Evolutionary conservation across 1,284 basidiomycete genomes (phyloP), one percentile per base, ranked within the genome.

Genomic region (Microbotryum intermedium): DNA sequence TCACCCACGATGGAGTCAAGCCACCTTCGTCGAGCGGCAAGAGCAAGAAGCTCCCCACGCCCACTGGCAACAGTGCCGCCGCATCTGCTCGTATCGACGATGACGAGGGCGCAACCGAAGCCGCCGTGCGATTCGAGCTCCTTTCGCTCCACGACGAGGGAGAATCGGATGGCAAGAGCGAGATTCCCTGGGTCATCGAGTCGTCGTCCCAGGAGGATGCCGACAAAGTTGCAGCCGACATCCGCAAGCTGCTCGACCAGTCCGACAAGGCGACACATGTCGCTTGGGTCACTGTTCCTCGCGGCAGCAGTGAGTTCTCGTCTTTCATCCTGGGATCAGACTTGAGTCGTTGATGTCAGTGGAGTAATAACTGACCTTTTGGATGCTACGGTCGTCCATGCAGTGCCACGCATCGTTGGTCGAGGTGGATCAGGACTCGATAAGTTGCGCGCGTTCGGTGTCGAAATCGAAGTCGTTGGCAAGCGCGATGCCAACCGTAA

Each of bases 71-170:
- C 34, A 63, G 59, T 45, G 57, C 60, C 29, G 50, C 67, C 42
- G 49, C 60, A 16, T 73, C 80, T 46, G 86, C 88, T 20, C 85
- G 91, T 50, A 93, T 94, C 71, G 91, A 94, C 70, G 83, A 90
- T 55, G 59, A 65, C 5, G 78, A 81, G 23, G 77, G 77, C 10
- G 67, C 73, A 5, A 68, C 75, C 5, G 80, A 81, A 50, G 76
- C 80, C 20, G 78, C 83, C 69, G 90, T 76, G 56, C 64, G 72
- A 16, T 78, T 89, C 87, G 84, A 90, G 73, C 79, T 92, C 55
- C 78, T 81, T 30, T 72, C 80, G 23, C 89, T 93, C 74, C 87
- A 88, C 76, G 80, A 85, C 70, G 46, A 26, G 25, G 39, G 50
- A 34, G 42, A 50, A 50, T 50, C 39, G 25, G 50, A 55, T 26